phyloP scores from a whole-genome alignment of 495 filamentous ascomycete species.

The Trichoderma reesei region DNA sequence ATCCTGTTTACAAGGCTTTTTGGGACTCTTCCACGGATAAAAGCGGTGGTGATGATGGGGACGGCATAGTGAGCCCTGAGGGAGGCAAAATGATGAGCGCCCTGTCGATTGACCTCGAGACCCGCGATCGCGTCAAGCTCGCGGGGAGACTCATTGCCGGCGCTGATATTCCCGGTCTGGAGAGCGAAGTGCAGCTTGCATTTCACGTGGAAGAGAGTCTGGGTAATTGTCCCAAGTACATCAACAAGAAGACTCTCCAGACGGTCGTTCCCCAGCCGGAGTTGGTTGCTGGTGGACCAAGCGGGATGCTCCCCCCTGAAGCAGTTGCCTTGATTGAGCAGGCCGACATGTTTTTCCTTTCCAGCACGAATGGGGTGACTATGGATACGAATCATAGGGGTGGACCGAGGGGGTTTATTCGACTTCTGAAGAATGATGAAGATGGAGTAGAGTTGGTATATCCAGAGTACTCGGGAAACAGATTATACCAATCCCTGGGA shows the following conservation, averaged over 20 bases:
- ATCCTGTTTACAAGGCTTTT: constrained; percentile 55
- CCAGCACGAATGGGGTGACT: constrained; percentile 49
- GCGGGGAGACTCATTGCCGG: constrained; percentile 54
- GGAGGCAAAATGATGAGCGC: constrained; percentile 43
- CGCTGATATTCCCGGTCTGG: constrained; percentile 26
- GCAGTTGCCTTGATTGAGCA: constrained; percentile 51
- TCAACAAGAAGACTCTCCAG: constrained; percentile 59
- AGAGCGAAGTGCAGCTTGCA: constrained; percentile 53
- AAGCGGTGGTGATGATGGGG: constrained; percentile 19
- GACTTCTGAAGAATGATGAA: constrained; percentile 46
- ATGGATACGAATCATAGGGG: constrained; percentile 87
- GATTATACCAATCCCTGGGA: constrained; percentile 71
- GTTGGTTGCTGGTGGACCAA: neutral
- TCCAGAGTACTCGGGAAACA: constrained; percentile 70
- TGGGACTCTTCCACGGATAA: constrained; percentile 16
- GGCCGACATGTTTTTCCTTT: constrained; percentile 70
- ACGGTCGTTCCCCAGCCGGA: constrained; percentile 39
- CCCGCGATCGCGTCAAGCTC: constrained; percentile 56
- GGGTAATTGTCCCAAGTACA: constrained; percentile 76
- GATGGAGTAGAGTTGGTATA: constrained; percentile 48
- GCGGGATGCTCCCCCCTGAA: constrained; percentile 26
- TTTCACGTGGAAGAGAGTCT: constrained; percentile 59
- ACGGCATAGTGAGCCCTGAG: constrained; percentile 24
- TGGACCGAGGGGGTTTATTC: constrained; percentile 62
- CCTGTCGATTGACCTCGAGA: constrained; percentile 58